Evolutionary conservation across 495 filamentous ascomycete species (phyloP).

Genomic region (Jackrogersella minutella): DNA sequence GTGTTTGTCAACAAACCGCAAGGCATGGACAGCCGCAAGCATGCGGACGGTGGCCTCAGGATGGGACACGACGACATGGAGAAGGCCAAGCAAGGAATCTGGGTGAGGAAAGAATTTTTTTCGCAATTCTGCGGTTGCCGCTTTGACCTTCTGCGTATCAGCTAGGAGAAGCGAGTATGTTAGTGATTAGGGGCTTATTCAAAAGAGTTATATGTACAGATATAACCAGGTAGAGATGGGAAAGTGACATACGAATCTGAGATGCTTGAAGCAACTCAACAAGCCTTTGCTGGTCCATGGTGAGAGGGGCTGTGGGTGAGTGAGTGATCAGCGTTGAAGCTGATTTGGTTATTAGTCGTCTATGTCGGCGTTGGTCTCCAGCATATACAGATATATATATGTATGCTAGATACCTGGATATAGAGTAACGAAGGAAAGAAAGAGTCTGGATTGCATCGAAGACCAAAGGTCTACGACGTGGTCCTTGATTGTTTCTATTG

Average conservation of each 20-base stretch:
- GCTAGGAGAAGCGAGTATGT: conserved; percentile 52
- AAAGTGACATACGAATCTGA: conserved; percentile 69
- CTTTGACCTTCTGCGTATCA: conserved; percentile 83
- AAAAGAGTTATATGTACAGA: too few species aligned
- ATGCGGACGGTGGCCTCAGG: conserved; percentile 77
- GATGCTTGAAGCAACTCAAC: conserved; percentile 77
- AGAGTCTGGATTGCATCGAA: conserved; percentile 27
- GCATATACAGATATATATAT: neutral
- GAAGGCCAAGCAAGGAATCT: conserved; percentile 78
- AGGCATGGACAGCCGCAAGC: conserved; percentile 86
- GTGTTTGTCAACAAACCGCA: conserved; percentile 83
- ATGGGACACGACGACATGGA: conserved; percentile 84
- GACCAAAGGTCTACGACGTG: conserved; percentile 35
- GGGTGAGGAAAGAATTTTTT: conserved; percentile 91
- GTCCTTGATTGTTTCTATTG: conserved; percentile 12
- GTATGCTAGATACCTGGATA: neutral
- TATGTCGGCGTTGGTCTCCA: neutral
- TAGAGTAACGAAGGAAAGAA: neutral
- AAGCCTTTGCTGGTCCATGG: conserved; percentile 79
- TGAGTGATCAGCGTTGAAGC: neutral
- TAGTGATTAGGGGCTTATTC: neutral
- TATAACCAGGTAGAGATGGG: too few species aligned
- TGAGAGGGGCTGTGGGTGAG: conserved; percentile 10
- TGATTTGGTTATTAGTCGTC: neutral
- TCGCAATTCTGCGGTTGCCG: conserved; percentile 86